Evolutionary conservation across 1,139 yeast genomes (phyloP).

Genomic region (Sugiyamaella novakii): DNA sequence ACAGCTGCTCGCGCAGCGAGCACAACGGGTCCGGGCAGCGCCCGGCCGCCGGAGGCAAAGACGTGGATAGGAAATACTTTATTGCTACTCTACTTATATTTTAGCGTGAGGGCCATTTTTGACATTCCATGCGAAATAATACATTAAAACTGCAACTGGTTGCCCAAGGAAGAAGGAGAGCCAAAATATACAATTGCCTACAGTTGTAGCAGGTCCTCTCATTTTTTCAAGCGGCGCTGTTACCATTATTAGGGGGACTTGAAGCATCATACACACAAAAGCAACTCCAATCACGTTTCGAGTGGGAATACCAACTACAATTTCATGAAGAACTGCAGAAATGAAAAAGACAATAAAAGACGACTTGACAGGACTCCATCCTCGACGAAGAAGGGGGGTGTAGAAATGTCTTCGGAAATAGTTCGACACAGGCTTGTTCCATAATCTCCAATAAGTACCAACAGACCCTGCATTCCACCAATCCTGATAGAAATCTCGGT

Average conservation of each 20-base stretch:
- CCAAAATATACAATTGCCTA: constrained; percentile 53
- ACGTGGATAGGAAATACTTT: not conserved
- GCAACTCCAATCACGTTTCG: constrained; percentile 50
- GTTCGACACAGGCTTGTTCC: constrained; percentile 69
- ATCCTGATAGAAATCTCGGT: constrained; percentile 69
- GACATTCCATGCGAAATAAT: constrained; percentile 49
- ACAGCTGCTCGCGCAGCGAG: constrained; percentile 4
- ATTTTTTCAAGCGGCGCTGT: constrained; percentile 47
- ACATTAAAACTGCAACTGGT: constrained; percentile 48
- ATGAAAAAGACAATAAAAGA: constrained; percentile 45
- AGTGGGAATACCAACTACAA: constrained; percentile 53
- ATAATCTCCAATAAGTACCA: constrained; percentile 63
- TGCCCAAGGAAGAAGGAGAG: constrained; percentile 49
- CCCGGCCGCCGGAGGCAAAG: constrained; percentile 15
- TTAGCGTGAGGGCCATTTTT: constrained; percentile 33
- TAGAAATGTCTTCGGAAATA: constrained; percentile 66
- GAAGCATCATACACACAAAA: constrained; percentile 47
- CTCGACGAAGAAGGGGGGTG: constrained; percentile 44
- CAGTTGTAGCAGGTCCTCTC: constrained; percentile 43
- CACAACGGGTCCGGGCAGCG: constrained; percentile 14
- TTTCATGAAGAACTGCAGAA: constrained; percentile 50
- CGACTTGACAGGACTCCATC: constrained; percentile 39
- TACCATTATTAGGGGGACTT: constrained; percentile 45
- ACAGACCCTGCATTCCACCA: constrained; percentile 78
- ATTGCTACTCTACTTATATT: not conserved